Conservation (phyloP, 495 filamentous ascomycete species). For the Lichina pygmaea region DNA sequence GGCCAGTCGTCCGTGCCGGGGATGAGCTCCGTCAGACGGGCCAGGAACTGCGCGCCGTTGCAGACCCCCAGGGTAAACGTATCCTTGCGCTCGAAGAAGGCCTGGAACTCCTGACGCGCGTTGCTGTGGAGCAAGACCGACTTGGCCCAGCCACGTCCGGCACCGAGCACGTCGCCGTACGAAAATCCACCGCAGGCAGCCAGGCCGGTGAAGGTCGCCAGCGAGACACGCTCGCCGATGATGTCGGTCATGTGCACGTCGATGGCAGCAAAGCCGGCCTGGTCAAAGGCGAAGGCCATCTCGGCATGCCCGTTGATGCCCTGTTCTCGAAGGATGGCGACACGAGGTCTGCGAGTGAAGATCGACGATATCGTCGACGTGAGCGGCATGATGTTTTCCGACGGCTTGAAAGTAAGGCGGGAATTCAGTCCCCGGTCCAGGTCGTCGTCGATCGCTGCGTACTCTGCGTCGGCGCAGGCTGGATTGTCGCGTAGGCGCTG, state of each 20-base stretch:
- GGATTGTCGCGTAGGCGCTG: constrained; percentile 79
- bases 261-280: constrained; percentile 68
- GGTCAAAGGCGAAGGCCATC: constrained; percentile 91
- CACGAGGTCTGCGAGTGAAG: constrained; percentile 48
- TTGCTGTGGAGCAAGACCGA: constrained; percentile 63
- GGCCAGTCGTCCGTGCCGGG: constrained; percentile 74
- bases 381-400: constrained; percentile 46
- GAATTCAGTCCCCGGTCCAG: constrained; percentile 63
- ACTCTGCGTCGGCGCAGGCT: constrained; percentile 66
- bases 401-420: constrained; percentile 57
- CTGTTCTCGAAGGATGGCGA: constrained; percentile 71
- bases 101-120: constrained; percentile 46
- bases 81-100: constrained; percentile 69
- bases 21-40: constrained; percentile 56
- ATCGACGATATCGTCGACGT: constrained; percentile 34
- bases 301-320: constrained; percentile 88
- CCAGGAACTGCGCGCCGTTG: constrained; percentile 94
- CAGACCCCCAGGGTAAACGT: constrained; percentile 90
- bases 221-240: constrained; percentile 43
- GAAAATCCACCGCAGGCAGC: constrained; percentile 94
- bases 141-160: constrained; percentile 91
- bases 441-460: constrained; percentile 45
- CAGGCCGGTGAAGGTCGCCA: constrained; percentile 60
- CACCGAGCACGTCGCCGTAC: constrained; percentile 81
- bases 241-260: constrained; percentile 97